These are phyloP conservation scores for Cladophialophora psammophila DNA, from an alignment of 2,329 filamentous ascomycete genomes.

Conservation along the genomic window DNA sequence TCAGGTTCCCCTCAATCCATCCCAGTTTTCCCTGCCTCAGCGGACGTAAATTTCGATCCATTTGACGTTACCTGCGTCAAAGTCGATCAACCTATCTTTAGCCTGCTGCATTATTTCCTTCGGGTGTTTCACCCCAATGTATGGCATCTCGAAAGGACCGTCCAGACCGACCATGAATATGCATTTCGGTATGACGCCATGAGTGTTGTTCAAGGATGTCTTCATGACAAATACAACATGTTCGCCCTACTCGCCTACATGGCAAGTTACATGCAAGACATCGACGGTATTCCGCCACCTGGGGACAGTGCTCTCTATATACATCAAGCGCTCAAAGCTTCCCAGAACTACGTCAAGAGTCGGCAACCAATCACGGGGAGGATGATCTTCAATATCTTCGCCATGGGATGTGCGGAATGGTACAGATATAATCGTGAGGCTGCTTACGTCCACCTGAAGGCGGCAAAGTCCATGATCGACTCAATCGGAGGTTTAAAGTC, in stretches of 20 bases:
- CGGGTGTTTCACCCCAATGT: conserved; percentile 29
- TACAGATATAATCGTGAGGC: conserved; percentile 31
- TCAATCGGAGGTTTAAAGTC: conserved; percentile 27
- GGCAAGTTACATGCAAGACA: conserved; percentile 28
- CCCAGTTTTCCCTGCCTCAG: conserved; percentile 27
- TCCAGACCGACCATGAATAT: conserved; percentile 27
- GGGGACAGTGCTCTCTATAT: conserved; percentile 27
- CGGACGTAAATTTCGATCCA: conserved; percentile 28
- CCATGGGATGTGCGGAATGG: conserved; percentile 32
- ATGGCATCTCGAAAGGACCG: conserved; percentile 32
- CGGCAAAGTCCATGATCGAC: conserved; percentile 29
- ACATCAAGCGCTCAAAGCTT: conserved; percentile 28
- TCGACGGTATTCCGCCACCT: conserved; percentile 17
- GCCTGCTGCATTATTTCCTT: conserved; percentile 33
- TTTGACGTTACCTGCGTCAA: conserved; percentile 29
- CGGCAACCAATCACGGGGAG: conserved; percentile 22
- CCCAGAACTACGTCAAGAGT: conserved; percentile 25
- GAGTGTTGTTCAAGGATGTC: conserved; percentile 26
- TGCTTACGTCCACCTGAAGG: conserved; percentile 31
- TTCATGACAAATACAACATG: conserved; percentile 35
- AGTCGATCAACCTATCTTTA: conserved; percentile 25
- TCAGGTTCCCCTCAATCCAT: conserved; percentile 10
- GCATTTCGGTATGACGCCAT: conserved; percentile 27
- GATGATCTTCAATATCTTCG: conserved; percentile 33
- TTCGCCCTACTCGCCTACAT: conserved; percentile 34